These are phyloP conservation scores for Serendipita sp. DNA, from an alignment of 768 basidiomycete species.

Conservation along the genomic window DNA sequence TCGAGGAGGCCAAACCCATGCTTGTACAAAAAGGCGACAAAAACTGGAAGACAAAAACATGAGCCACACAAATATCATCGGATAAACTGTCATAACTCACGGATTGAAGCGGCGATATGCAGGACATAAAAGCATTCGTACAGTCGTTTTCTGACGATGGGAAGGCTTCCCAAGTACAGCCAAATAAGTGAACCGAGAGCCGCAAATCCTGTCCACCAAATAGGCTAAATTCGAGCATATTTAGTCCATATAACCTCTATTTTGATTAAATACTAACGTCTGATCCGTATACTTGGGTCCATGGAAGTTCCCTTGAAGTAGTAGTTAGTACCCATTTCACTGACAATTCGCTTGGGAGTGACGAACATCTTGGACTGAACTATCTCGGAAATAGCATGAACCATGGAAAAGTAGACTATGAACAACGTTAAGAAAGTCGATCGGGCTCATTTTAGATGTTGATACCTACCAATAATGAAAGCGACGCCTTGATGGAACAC, in stretches of 20 bases:
- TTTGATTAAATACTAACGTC: background rate
- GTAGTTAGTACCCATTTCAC: background rate
- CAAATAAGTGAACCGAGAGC: background rate
- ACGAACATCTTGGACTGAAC: slow-evolving; percentile 3
- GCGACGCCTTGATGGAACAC: slow-evolving; percentile 10
- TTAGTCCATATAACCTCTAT: background rate
- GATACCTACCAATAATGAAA: background rate
- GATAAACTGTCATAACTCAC: background rate
- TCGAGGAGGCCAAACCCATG: background rate
- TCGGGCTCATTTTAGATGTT: background rate
- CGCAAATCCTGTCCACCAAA: background rate
- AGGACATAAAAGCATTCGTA: background rate
- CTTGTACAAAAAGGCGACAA: background rate
- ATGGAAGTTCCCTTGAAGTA: background rate
- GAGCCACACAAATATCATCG: background rate
- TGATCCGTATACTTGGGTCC: background rate
- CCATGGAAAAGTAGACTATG: slow-evolving; percentile 3
- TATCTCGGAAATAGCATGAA: slow-evolving; percentile 8
- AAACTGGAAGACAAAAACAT: too few relatives aligned
- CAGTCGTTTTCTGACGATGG: background rate
- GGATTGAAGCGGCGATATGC: background rate
- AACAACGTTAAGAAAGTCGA: background rate
- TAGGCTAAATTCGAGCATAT: background rate
- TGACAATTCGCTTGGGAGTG: background rate
- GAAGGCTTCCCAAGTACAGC: background rate